A percentile compares a stretch with the other conserved stretches of the same genome.
Evolutionary conservation across 73 alveolate species (phyloP).

Genomic region (Breviolum minutum): DNA sequence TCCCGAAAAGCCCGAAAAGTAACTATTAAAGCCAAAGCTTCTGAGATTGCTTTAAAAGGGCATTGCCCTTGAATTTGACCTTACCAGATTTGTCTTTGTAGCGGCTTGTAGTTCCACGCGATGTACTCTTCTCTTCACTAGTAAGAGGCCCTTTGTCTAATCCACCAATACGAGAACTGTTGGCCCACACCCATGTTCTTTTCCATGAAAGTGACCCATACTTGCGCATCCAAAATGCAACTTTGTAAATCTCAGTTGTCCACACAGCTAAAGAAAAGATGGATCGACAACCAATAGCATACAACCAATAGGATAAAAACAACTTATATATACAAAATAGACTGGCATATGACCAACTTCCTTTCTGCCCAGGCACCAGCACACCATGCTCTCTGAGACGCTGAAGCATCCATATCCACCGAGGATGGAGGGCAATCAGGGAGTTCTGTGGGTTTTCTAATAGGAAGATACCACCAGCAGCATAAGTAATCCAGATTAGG

Average conservation of each 20-base stretch:
- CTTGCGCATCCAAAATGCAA: conserved; percentile 44
- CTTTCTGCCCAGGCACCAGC: background rate
- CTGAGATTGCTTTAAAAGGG: background rate
- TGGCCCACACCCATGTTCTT: conserved; percentile 22
- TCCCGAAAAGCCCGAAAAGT: too few relatives aligned
- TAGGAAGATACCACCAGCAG: background rate
- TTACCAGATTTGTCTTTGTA: background rate
- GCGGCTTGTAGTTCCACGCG: background rate
- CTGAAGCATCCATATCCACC: background rate
- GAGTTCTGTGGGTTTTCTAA: background rate
- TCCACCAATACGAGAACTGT: background rate
- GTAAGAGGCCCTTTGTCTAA: conserved; percentile 22
- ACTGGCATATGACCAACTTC: background rate
- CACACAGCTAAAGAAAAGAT: background rate
- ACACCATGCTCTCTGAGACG: background rate
- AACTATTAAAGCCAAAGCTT: background rate
- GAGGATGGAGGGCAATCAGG: background rate
- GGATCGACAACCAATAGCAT: too few relatives aligned
- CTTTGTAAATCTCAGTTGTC: background rate
- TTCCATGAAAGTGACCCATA: background rate
- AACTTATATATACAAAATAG: too few relatives aligned
- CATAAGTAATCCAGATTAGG: background rate
- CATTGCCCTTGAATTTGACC: background rate
- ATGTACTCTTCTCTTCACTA: background rate
- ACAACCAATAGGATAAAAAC: too few relatives aligned